phyloP scores from a whole-genome alignment of 495 filamentous ascomycete genomes.

The Neurospora tetraspora region DNA sequence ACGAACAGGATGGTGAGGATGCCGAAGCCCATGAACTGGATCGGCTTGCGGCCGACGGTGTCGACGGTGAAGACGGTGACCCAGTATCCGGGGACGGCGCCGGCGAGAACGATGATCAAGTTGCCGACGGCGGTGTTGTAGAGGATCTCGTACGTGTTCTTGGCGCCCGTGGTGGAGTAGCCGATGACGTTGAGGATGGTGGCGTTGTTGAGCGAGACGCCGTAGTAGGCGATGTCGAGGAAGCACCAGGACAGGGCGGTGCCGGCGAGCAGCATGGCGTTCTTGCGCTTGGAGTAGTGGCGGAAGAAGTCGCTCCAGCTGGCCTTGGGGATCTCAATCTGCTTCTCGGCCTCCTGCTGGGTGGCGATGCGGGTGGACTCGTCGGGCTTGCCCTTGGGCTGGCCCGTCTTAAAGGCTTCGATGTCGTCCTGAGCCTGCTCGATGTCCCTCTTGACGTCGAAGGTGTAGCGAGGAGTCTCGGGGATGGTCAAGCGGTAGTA shows the following conservation, averaged over 20 bases:
- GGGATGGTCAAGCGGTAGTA: constrained; percentile 87
- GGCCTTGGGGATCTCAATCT: constrained; percentile 51
- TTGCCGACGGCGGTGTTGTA: constrained; percentile 66
- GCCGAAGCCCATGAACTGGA: constrained; percentile 67
- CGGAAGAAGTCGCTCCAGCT: constrained; percentile 52
- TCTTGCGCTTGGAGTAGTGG: constrained; percentile 56
- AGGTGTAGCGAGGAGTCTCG: constrained; percentile 64
- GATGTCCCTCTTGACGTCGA: constrained; percentile 68
- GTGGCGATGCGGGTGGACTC: constrained; percentile 45
- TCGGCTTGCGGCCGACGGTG: constrained; percentile 65
- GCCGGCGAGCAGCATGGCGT: constrained; percentile 60
- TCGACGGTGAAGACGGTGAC: constrained; percentile 60
- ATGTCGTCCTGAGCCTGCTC: constrained; percentile 61
- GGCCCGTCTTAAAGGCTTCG: constrained; percentile 50
- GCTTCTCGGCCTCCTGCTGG: constrained; percentile 31
- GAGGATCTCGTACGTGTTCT: constrained; percentile 51
- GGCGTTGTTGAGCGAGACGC: constrained; percentile 65
- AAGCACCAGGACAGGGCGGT: constrained; percentile 76
- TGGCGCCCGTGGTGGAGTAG: constrained; percentile 44
- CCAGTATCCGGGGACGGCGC: constrained; percentile 73
- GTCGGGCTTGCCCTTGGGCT: constrained; percentile 50
- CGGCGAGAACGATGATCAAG: constrained; percentile 63
- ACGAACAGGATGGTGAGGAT: constrained; percentile 63
- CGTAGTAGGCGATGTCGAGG: constrained; percentile 54
- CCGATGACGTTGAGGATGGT: constrained; percentile 58